Evolutionary conservation across 1,284 basidiomycete genomes (phyloP).

Genomic region (Trichosporon sp.): DNA sequence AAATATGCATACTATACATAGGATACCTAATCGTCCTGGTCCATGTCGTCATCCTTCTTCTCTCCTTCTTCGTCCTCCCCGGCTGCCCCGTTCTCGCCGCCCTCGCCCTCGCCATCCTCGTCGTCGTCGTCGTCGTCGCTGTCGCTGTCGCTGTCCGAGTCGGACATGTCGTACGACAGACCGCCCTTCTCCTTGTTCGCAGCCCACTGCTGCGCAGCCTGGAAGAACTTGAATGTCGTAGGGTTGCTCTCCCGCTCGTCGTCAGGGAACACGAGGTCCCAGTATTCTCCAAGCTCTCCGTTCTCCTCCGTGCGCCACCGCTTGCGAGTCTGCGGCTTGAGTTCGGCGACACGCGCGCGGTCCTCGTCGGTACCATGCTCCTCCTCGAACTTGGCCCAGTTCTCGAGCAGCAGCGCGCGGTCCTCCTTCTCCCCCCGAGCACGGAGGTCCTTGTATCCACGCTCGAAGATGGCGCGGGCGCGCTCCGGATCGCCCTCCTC

Average conservation of each 20-base stretch:
- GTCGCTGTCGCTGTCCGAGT: constrained; percentile 33
- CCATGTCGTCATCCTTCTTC: constrained; percentile 20
- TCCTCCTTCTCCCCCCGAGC: constrained; percentile 76
- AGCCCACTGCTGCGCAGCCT: constrained; percentile 84
- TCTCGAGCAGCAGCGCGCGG: constrained; percentile 80
- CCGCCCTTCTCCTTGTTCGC: constrained; percentile 32
- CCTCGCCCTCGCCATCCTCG: constrained; percentile 6
- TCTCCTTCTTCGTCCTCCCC: constrained; percentile 12
- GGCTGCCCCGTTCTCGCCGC: no score
- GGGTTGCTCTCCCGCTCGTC: constrained; percentile 89
- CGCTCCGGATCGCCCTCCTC: constrained; percentile 62
- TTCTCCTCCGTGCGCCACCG: constrained; percentile 74
- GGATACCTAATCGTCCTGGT: constrained; percentile 14
- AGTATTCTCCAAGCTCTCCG: constrained; percentile 78
- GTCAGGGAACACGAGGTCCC: constrained; percentile 90
- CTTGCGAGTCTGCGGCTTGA: constrained; percentile 87
- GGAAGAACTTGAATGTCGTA: constrained; percentile 85
- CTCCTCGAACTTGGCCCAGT: constrained; percentile 88
- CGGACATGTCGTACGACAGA: constrained; percentile 40
- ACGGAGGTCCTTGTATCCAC: constrained; percentile 81
- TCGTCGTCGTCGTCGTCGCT: constrained; percentile 26
- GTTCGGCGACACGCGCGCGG: constrained; percentile 69
- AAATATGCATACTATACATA: constrained; percentile 8
- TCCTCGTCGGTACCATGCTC: constrained; percentile 65
- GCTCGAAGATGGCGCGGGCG: constrained; percentile 73